Evolutionary conservation across 495 filamentous ascomycete genomes (phyloP), one percentile per base, ranked within the genome.

Genomic region (Monascus purpureus): DNA sequence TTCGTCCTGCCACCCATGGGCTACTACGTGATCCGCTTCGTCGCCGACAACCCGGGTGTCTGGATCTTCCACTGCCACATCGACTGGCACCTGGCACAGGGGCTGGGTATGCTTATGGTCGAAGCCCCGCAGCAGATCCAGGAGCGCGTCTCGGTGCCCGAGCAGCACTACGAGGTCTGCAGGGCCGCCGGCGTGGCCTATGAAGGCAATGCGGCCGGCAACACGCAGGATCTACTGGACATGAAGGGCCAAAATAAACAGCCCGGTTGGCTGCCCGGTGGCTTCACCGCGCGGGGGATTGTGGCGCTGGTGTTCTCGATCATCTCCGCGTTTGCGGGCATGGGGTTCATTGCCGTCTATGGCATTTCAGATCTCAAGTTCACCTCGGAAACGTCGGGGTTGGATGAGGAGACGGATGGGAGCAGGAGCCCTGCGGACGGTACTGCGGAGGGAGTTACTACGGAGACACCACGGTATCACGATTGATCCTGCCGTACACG

Each of bases 201-300:
- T 0, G 41, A 39, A 3, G 82, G 82, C 3, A 88, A 88, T 42
- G 82, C 82, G 0, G 82, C 79, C 0, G 82, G 61, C 2, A 80
- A 82, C 43, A 66, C 63, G 3, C 50, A 46, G 0, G 52, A 85
- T 40, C 55, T 67, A 13, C 46, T 81, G 1, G 68, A 86, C 42
- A 50, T 88, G n/a, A 56, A 36, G 0, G 78, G 78, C 8, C 57
- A 72, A 42, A 75, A 71, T 33, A 46, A 30, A n/a, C 52, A 70
- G n/a, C 74, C 75, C 0, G 50, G 38, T 0, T 67, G 59, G 29
- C 38, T 92, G 13, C 80, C 80, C 0, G 62, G 45, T 9, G 82
- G 83, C 46, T 88, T 88, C 43, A 82, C 75, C 8, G 39, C 74
- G 0, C 55, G 63, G n/a, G 83, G 83, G 0, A 76, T 81, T 26